Evolutionary conservation across 2,329 filamentous ascomycete species (phyloP).

Genomic region (Dothideomycetes sp.): DNA sequence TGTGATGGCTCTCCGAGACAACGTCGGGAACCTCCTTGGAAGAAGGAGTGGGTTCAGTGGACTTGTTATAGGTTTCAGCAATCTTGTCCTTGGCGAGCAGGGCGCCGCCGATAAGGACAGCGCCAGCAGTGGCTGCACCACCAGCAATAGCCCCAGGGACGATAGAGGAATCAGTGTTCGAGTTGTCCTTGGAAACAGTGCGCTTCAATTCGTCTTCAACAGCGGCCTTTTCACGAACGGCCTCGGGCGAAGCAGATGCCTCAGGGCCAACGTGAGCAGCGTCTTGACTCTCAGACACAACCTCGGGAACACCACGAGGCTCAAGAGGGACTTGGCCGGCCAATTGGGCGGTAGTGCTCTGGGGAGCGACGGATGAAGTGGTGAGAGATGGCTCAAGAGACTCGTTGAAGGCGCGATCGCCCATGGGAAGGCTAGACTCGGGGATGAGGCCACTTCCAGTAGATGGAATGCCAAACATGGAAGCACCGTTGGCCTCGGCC

Average conservation of each 20-base stretch:
- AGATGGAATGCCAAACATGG: constrained; percentile 38
- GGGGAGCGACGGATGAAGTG: constrained; percentile 35
- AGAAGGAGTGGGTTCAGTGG: constrained; percentile 20
- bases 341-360: constrained; percentile 38
- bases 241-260: constrained; percentile 55
- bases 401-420: constrained; percentile 31
- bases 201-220: constrained; percentile 62
- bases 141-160: constrained; percentile 33
- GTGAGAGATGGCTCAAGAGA: no score
- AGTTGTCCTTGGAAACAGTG: constrained; percentile 44
- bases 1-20: constrained; percentile 62
- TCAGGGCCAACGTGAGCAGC: constrained; percentile 53
- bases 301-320: constrained; percentile 44
- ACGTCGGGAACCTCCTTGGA: constrained; percentile 45
- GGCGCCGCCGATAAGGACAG: constrained; percentile 30
- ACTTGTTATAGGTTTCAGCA: constrained; percentile 21
- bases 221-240: constrained; percentile 61
- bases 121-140: constrained; percentile 30
- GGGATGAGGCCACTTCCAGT: constrained; percentile 59
- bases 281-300: constrained; percentile 64
- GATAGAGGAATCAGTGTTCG: constrained; percentile 25
- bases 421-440: constrained; percentile 71
- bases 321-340: constrained; percentile 38
- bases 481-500: constrained; percentile 30
- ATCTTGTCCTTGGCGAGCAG: constrained; percentile 25